Evolutionary conservation across 192 early-diverging fungal genomes (phyloP).

Genomic region (Phycomyces blakesleeanus): DNA sequence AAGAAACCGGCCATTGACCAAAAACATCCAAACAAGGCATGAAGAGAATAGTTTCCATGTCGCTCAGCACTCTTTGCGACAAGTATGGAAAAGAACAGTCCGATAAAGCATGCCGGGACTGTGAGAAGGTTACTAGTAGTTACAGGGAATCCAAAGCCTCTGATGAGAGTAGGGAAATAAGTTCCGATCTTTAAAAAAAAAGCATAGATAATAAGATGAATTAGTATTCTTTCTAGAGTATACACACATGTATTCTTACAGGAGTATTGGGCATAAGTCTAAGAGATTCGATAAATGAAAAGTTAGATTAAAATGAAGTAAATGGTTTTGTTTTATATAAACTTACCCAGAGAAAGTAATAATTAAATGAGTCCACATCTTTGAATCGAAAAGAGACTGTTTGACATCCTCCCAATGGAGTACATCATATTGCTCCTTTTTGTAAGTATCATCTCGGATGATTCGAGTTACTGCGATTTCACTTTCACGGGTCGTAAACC

Average conservation of each 20-base stretch:
- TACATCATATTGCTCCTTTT: slow-evolving; percentile 32
- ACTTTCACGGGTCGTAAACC: slow-evolving; percentile 48
- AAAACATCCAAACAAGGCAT: slow-evolving; percentile 7
- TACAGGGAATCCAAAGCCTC: slow-evolving; percentile 13
- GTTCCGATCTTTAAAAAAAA: neutral
- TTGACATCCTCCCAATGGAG: slow-evolving; percentile 13
- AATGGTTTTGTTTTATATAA: neutral
- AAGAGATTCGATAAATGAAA: neutral
- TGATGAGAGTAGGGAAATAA: slow-evolving; percentile 24
- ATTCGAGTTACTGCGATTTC: slow-evolving; percentile 59
- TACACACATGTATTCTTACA: too few relatives aligned
- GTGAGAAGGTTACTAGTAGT: slow-evolving; percentile 21
- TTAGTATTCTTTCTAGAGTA: too few relatives aligned
- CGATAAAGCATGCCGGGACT: slow-evolving; percentile 13
- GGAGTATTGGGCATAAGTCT: slow-evolving; percentile 20
- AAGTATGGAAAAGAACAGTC: slow-evolving; percentile 6
- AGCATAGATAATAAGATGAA: too few relatives aligned
- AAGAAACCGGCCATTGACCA: slow-evolving; percentile 28
- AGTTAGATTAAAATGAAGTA: neutral
- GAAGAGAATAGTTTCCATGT: slow-evolving; percentile 14
- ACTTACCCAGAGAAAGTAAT: slow-evolving; percentile 18
- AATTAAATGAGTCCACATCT: slow-evolving; percentile 23
- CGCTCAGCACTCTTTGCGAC: slow-evolving; percentile 16
- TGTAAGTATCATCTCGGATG: slow-evolving; percentile 52
- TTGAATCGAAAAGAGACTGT: slow-evolving; percentile 7